Percentiles rank a stretch among this genome's conserved stretches.
These are phyloP conservation scores for Penicillium sp. DNA, from an alignment of 2,329 filamentous ascomycete genomes.

Conservation along the genomic window DNA sequence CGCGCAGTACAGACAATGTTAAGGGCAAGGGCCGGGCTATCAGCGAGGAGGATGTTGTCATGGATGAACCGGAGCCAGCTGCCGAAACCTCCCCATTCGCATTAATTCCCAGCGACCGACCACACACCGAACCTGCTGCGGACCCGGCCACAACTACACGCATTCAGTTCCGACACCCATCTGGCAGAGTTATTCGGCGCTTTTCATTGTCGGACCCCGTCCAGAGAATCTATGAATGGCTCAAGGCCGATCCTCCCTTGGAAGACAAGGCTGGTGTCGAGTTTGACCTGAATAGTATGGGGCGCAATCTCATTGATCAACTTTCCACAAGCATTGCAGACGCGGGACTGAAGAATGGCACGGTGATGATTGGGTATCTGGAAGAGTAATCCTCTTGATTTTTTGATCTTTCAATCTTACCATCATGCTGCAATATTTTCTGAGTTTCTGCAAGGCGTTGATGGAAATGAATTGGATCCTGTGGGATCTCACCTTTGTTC, in stretches of 20 bases:
- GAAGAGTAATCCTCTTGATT: constrained; percentile 48
- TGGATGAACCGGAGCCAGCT: constrained; percentile 40
- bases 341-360: constrained; percentile 84
- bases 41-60: constrained; percentile 34
- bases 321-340: constrained; percentile 73
- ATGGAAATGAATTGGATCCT: constrained; percentile 4
- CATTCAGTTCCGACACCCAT: constrained; percentile 87
- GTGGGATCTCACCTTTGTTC: constrained; percentile 2
- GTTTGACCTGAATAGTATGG: constrained; percentile 88
- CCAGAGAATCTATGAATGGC: constrained; percentile 87
- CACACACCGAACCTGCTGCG: constrained; percentile 74
- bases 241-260: constrained; percentile 76
- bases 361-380: constrained; percentile 90
- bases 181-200: constrained; percentile 79
- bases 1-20: constrained; percentile 58
- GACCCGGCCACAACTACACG: constrained; percentile 72
- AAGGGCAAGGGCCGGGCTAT: constrained; percentile 51
- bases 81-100: constrained; percentile 55
- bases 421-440: background rate
- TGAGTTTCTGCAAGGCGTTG: constrained; percentile 13
- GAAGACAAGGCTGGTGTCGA: constrained; percentile 72
- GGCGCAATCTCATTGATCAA: constrained; percentile 75
- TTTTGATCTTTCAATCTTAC: background rate
- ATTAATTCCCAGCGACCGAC: constrained; percentile 66
- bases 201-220: constrained; percentile 76